A percentile compares a stretch with the other conserved stretches of the same genome.
phyloP scores from a whole-genome alignment of 2,329 filamentous ascomycete species.

The Trichoderma simmonsii region DNA sequence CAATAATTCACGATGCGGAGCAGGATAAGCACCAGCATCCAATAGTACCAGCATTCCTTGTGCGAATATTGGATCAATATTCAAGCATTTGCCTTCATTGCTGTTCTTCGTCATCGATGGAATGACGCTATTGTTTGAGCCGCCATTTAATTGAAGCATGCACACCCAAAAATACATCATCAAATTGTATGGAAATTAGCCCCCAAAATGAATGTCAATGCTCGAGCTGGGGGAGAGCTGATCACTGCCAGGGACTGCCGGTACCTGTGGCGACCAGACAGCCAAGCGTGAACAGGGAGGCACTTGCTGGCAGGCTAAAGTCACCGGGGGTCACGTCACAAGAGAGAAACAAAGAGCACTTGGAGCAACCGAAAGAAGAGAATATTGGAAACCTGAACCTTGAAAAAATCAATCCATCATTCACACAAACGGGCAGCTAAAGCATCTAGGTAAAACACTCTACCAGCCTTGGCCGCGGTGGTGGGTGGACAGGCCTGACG shows the following conservation, averaged over 20 bases:
- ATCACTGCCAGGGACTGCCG: background rate
- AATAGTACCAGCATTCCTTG: background rate
- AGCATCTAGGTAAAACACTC: conserved; percentile 19
- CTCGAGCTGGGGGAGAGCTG: background rate
- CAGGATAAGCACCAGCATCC: background rate
- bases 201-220: conserved; percentile 4
- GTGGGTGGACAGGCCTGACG: conserved; percentile 11
- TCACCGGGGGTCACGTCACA: background rate
- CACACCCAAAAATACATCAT: conserved; percentile 2
- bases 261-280: background rate
- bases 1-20: background rate
- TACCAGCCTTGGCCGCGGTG: conserved; percentile 12
- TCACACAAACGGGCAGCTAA: background rate
- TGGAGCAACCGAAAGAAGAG: background rate
- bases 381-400: no score
- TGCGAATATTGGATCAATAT: background rate
- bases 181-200: conserved; percentile 7
- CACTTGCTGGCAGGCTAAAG: background rate
- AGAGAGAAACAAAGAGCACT: background rate
- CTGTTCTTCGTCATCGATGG: background rate
- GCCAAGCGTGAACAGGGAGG: background rate
- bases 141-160: background rate
- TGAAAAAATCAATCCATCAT: background rate
- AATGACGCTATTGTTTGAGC: background rate
- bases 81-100: background rate